A percentile compares a stretch with the other conserved stretches of the same genome.
Conservation (phyloP, 2,329 filamentous ascomycete species). For the Xylariaceae sp. region DNA sequence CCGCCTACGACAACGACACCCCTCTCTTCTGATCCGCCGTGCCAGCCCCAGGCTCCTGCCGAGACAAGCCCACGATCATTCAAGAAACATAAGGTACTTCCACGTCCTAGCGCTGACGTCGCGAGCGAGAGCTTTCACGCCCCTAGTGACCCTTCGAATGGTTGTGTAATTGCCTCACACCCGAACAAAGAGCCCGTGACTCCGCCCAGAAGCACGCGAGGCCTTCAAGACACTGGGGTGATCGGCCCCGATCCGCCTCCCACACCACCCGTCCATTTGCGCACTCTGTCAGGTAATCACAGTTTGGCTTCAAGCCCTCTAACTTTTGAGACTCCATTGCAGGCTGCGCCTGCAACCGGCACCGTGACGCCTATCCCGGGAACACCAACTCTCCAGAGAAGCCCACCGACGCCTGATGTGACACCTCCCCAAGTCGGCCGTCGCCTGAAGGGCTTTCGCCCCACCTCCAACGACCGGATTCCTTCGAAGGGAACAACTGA, state of each 20-base stretch:
- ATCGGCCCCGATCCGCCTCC: conserved; percentile 52
- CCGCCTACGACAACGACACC: conserved; percentile 25
- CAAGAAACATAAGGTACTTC: conserved; percentile 37
- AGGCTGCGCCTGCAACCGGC: conserved; percentile 35
- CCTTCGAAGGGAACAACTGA: conserved; percentile 51
- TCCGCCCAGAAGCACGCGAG: conserved; percentile 37
- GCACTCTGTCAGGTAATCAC: conserved; percentile 50
- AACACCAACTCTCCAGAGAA: conserved; percentile 61
- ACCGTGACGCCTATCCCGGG: conserved; percentile 39
- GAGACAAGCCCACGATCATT: conserved; percentile 30
- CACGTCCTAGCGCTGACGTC: conserved; percentile 33
- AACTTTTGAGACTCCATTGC: conserved; percentile 35
- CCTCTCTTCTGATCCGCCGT: conserved; percentile 31
- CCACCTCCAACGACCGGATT: conserved; percentile 44
- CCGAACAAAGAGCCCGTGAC: conserved; percentile 35
- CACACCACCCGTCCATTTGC: conserved; percentile 58
- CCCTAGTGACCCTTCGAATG: conserved; percentile 28
- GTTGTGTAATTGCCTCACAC: conserved; percentile 26
- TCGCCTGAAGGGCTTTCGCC: conserved; percentile 43
- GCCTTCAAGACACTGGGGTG: conserved; percentile 37
- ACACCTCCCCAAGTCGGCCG: conserved; percentile 58
- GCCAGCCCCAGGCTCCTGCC: conserved; percentile 23
- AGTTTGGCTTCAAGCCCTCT: conserved; percentile 40
- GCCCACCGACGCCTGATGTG: conserved; percentile 68
- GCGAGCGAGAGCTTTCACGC: conserved; percentile 15